Percentiles rank a stretch among this genome's conserved stretches.
These are phyloP conservation scores for Phialemoniopsis sp. DNA, from an alignment of 2,329 filamentous ascomycete genomes.

Conservation along the genomic window DNA sequence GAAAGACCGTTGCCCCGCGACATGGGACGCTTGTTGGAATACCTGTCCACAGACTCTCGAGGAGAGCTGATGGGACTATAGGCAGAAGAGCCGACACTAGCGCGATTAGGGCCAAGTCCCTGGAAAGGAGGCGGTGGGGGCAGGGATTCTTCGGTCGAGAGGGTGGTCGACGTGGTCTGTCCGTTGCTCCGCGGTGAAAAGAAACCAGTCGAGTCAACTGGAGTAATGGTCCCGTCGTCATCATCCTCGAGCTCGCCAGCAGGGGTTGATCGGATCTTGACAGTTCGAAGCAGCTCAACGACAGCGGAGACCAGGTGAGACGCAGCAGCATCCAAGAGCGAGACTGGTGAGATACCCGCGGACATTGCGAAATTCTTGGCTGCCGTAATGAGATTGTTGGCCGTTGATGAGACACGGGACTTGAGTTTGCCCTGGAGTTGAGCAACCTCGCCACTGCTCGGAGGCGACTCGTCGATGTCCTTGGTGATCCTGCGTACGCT, in stretches of 20 bases:
- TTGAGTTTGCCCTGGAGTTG: conserved; percentile 69
- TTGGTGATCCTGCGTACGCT: conserved; percentile 81
- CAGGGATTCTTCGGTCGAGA: conserved; percentile 31
- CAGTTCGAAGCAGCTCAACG: conserved; percentile 77
- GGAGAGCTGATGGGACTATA: conserved; percentile 73
- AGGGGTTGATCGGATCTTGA: conserved; percentile 78
- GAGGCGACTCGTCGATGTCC: conserved; percentile 62
- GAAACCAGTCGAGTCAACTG: conserved; percentile 65
- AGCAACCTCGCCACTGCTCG: conserved; percentile 46
- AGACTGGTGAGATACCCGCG: conserved; percentile 86
- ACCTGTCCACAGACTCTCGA: conserved; percentile 48
- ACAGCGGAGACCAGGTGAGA: conserved; percentile 84
- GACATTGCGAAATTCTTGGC: conserved; percentile 86
- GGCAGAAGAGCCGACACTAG: conserved; percentile 66
- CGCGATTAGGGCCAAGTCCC: conserved; percentile 49
- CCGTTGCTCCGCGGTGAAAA: conserved; percentile 54
- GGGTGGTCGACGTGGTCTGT: conserved; percentile 24
- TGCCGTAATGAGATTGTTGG: conserved; percentile 93
- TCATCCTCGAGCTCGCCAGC: conserved; percentile 74
- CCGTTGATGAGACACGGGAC: conserved; percentile 80
- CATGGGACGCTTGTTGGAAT: conserved; percentile 21
- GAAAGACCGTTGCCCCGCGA: conserved; percentile 10
- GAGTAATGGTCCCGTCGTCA: conserved; percentile 62
- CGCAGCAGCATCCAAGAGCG: conserved; percentile 85
- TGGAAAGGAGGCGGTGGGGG: conserved; percentile 53